phyloP scores from a whole-genome alignment of 805 yeast genomes.

The Wickerhamomyces subpelliculosus region DNA sequence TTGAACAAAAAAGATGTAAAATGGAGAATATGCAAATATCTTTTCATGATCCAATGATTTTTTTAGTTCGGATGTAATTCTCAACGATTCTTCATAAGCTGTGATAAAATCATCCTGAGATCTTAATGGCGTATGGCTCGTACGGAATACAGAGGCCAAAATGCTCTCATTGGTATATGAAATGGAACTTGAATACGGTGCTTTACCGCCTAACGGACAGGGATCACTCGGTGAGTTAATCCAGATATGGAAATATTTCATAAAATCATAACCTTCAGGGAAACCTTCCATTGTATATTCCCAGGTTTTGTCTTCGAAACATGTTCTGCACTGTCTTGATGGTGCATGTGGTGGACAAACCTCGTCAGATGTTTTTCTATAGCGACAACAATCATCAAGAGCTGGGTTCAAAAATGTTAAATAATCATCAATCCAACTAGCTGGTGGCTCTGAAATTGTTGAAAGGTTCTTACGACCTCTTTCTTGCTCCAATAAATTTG shows the following conservation, averaged over 20 bases:
- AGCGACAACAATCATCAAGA: conserved; percentile 78
- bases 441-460: conserved; percentile 72
- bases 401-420: conserved; percentile 82
- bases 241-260: conserved; percentile 74
- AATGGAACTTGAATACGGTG: conserved; percentile 70
- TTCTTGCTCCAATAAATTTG: conserved; percentile 82
- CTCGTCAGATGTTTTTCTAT: conserved; percentile 47
- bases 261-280: conserved; percentile 69
- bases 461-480: conserved; percentile 57
- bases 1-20: conserved; percentile 89
- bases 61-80: conserved; percentile 55
- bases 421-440: conserved; percentile 92
- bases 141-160: conserved; percentile 62
- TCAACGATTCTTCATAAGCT: conserved; percentile 66
- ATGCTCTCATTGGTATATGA: conserved; percentile 37
- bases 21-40: conserved; percentile 87
- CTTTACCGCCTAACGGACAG: conserved; percentile 94
- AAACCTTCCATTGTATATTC: conserved; percentile 72
- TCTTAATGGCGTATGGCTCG: conserved; percentile 70
- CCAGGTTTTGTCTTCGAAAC: conserved; percentile 63
- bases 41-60: conserved; percentile 33
- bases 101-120: conserved; percentile 80
- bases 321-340: conserved; percentile 63
- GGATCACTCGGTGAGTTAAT: conserved; percentile 77
- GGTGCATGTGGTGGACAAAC: conserved; percentile 66